phyloP scores from a whole-genome alignment of 2,329 filamentous ascomycete species.

The Neonectria coccinea region DNA sequence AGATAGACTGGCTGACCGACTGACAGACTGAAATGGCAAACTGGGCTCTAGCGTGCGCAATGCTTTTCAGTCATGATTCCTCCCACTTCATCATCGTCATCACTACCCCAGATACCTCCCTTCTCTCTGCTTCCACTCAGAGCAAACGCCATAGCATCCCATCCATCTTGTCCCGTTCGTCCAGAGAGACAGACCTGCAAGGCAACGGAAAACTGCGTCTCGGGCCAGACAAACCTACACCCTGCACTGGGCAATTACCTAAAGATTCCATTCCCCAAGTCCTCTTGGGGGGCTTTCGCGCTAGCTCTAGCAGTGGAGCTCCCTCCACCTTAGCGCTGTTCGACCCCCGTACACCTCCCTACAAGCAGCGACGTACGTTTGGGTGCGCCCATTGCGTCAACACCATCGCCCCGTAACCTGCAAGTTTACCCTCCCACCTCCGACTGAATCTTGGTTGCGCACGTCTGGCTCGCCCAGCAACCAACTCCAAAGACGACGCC shows the following conservation, averaged over 20 bases:
- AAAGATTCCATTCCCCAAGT: neutral
- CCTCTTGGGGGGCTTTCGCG: neutral
- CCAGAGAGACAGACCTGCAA: neutral
- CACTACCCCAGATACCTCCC: neutral
- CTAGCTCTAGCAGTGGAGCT: constrained; percentile 16
- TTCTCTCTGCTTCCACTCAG: constrained; percentile 3
- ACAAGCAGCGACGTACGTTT: neutral
- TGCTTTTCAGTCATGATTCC: neutral
- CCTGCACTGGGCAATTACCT: neutral
- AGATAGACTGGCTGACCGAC: neutral
- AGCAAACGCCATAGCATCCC: constrained; percentile 8
- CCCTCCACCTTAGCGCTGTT: constrained; percentile 16
- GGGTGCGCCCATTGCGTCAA: constrained; percentile 47
- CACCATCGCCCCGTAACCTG: constrained; percentile 38
- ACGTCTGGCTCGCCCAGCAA: constrained; percentile 31
- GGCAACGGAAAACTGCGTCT: constrained; percentile 1
- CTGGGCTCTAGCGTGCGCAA: neutral
- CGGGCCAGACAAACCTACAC: constrained; percentile 3
- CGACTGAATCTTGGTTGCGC: constrained; percentile 30
- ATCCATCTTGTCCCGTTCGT: constrained; percentile 8
- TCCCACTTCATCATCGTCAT: neutral
- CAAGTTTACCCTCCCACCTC: constrained; percentile 33
- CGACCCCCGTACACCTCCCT: constrained; percentile 12
- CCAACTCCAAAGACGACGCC: constrained; percentile 1
- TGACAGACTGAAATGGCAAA: constrained; percentile 6